Percentiles rank a stretch among this genome's conserved stretches.
Conservation (phyloP, 768 basidiomycete genomes). For the Asterophora parasitica region DNA sequence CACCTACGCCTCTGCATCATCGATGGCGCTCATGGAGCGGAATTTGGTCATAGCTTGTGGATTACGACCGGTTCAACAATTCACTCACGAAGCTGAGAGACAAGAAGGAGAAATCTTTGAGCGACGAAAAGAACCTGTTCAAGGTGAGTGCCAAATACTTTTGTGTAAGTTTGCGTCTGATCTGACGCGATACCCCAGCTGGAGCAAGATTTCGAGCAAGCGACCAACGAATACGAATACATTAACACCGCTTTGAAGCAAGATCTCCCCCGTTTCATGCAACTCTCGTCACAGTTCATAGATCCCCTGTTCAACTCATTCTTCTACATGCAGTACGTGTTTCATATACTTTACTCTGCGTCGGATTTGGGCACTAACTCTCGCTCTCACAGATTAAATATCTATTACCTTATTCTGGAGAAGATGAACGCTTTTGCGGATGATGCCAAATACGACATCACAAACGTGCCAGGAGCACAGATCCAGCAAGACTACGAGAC, state of each 20-base stretch:
- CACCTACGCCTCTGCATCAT: neutral
- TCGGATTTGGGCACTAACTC: neutral
- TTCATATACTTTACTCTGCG: conserved; percentile 5
- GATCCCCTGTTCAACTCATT: conserved; percentile 97
- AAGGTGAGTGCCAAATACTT: conserved; percentile 53
- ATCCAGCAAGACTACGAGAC: conserved; percentile 75
- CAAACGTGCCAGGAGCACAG: conserved; percentile 59
- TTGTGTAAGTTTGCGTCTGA: too few species aligned
- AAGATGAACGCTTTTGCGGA: conserved; percentile 87
- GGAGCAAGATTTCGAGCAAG: conserved; percentile 94
- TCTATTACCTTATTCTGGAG: conserved; percentile 91
- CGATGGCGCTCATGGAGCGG: neutral
- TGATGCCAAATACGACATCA: conserved; percentile 68
- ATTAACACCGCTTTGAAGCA: conserved; percentile 87
- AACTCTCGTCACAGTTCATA: conserved; percentile 82
- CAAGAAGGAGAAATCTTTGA: conserved; percentile 96
- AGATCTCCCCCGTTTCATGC: conserved; percentile 92
- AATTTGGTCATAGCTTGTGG: conserved; percentile 53
- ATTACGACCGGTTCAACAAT: conserved; percentile 96
- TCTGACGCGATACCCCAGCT: conserved; percentile 45
- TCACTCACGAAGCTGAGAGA: conserved; percentile 92
- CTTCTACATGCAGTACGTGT: conserved; percentile 96
- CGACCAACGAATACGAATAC: conserved; percentile 89
- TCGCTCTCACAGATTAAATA: conserved; percentile 62
- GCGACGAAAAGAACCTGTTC: conserved; percentile 95